phyloP scores from a whole-genome alignment of 345 rosid genomes.

The Bruguiera sexangula region DNA sequence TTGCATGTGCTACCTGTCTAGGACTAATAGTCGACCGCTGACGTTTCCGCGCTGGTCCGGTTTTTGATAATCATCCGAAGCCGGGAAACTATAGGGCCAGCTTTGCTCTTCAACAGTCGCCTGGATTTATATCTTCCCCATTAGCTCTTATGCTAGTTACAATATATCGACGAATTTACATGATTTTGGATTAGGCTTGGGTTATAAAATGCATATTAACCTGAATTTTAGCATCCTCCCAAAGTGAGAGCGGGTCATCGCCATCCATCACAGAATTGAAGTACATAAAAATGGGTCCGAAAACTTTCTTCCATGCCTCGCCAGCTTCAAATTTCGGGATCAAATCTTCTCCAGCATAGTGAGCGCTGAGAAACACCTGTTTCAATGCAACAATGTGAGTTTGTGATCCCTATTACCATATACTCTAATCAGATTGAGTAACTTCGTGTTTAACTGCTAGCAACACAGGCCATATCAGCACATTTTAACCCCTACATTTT shows the following conservation, averaged over 20 bases:
- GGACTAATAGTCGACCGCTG: slow-evolving; percentile 21
- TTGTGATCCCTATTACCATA: neutral
- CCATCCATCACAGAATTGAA: slow-evolving; percentile 10
- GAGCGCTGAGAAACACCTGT: slow-evolving; percentile 21
- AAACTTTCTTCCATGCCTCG: slow-evolving; percentile 23
- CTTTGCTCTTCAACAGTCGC: slow-evolving; percentile 22
- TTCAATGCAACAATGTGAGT: too few species aligned
- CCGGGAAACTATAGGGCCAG: slow-evolving; percentile 32
- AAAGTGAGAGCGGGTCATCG: slow-evolving; percentile 10
- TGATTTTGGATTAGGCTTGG: too few species aligned
- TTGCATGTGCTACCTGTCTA: slow-evolving; percentile 15
- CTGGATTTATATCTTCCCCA: neutral
- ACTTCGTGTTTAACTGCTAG: too few species aligned
- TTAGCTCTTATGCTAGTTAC: neutral
- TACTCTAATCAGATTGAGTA: neutral
- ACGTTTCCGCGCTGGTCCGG: slow-evolving; percentile 18
- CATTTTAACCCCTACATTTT: neutral
- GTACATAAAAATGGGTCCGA: slow-evolving; percentile 20
- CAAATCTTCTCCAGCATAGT: slow-evolving; percentile 19
- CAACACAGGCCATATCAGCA: too few species aligned
- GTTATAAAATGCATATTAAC: neutral
- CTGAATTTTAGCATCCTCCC: slow-evolving; percentile 23
- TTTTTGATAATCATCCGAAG: slow-evolving; percentile 25
- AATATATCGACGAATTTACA: too few species aligned
- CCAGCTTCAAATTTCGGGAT: slow-evolving; percentile 16